Percentiles rank a stretch among this genome's conserved stretches.
Evolutionary conservation across 257 asterid species (phyloP).

Genomic region (Solanum pimpinellifolium): DNA sequence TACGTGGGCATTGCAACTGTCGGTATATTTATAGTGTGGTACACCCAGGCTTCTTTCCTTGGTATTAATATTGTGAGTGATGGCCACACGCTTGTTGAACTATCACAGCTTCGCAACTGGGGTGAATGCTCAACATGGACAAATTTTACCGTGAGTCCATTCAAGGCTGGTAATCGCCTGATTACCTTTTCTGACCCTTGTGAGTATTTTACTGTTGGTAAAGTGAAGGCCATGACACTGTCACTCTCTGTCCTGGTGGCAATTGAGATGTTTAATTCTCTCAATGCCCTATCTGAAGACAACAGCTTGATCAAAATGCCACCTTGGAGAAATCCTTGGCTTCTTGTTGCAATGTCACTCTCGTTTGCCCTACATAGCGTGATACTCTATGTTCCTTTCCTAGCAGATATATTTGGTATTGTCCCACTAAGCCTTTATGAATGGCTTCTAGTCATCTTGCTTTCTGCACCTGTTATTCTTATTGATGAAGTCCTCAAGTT

Average conservation of each 20-base stretch:
- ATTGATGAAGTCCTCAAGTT: slow-evolving; percentile 63
- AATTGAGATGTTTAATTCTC: slow-evolving; percentile 81
- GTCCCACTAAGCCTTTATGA: slow-evolving; percentile 57
- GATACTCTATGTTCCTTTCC: slow-evolving; percentile 58
- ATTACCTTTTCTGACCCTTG: slow-evolving; percentile 58
- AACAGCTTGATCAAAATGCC: slow-evolving; percentile 79
- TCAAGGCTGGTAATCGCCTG: slow-evolving; percentile 42
- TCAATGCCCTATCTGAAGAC: slow-evolving; percentile 85
- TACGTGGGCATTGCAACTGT: slow-evolving; percentile 86
- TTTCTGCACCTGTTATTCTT: slow-evolving; percentile 62
- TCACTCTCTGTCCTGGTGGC: slow-evolving; percentile 84
- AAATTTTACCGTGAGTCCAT: slow-evolving; percentile 59
- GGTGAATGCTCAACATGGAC: slow-evolving; percentile 78
- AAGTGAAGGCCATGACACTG: slow-evolving; percentile 78
- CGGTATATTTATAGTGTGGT: slow-evolving; percentile 81
- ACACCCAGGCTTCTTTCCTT: slow-evolving; percentile 66
- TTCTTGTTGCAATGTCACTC: slow-evolving; percentile 63
- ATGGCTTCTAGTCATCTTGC: slow-evolving; percentile 53
- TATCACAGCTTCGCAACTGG: slow-evolving; percentile 85
- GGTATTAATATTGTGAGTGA: slow-evolving; percentile 54
- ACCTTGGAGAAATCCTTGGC: slow-evolving; percentile 90
- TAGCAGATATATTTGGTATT: slow-evolving; percentile 57
- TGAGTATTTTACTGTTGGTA: slow-evolving; percentile 61
- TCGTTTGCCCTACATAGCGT: slow-evolving; percentile 57
- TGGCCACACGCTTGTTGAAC: slow-evolving; percentile 68